phyloP scores from a whole-genome alignment of 2,329 filamentous ascomycete species.

The Fusarium heterosporum region DNA sequence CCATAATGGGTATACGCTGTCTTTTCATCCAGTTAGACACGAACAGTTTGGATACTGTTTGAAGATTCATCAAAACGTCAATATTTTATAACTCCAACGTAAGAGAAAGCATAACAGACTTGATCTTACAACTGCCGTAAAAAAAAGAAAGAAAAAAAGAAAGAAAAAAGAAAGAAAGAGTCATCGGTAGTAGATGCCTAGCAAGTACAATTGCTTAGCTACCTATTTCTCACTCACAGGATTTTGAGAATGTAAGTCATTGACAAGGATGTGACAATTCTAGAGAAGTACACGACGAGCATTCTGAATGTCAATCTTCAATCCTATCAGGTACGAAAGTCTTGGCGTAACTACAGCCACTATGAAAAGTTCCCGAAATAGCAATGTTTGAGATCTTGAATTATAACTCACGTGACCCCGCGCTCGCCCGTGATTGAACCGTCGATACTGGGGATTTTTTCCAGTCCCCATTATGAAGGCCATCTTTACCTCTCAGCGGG shows the following conservation, averaged over 20 bases:
- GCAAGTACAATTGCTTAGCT: background rate
- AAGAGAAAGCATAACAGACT: background rate
- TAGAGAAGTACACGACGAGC: background rate
- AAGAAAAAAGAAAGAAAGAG: too few relatives aligned
- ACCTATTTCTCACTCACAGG: background rate
- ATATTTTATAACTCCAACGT: background rate
- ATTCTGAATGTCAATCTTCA: background rate
- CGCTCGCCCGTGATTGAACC: constrained; percentile 33
- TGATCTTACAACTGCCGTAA: background rate
- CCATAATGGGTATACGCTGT: constrained; percentile 1
- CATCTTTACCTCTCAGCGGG: constrained; percentile 41
- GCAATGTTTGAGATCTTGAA: background rate
- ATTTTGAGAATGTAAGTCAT: background rate
- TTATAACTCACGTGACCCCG: constrained; percentile 37
- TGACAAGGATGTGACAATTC: background rate
- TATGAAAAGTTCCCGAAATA: background rate
- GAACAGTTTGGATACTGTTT: background rate
- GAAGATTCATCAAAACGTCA: background rate
- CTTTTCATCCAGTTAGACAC: background rate
- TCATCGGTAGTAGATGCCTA: background rate
- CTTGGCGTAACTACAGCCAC: background rate
- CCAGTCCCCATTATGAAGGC: constrained; percentile 35
- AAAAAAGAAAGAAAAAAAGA: too few relatives aligned
- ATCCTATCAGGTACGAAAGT: background rate
- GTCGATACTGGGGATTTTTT: constrained; percentile 38